A percentile compares a stretch with the other conserved stretches of the same genome.
phyloP scores from a whole-genome alignment of 257 asterid genomes.

The Solanum gracilifrons region DNA sequence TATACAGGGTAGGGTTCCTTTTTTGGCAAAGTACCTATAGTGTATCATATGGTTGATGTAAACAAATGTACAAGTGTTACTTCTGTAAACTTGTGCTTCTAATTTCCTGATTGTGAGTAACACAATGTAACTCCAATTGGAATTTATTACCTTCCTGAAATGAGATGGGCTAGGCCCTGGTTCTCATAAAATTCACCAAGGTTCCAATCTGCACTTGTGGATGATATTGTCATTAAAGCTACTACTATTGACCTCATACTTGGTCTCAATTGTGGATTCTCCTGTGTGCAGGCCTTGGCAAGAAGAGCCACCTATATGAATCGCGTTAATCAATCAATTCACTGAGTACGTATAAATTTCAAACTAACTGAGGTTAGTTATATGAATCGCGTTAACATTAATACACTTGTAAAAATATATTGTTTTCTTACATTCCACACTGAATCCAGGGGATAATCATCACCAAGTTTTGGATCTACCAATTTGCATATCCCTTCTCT shows the following conservation, averaged over 20 bases:
- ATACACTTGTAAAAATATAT: not conserved
- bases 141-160: slow-evolving; percentile 49
- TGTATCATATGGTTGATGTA: not conserved
- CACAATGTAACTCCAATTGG: not conserved
- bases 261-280: slow-evolving; percentile 75
- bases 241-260: slow-evolving; percentile 88
- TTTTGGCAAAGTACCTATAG: not conserved
- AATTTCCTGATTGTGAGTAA: not conserved
- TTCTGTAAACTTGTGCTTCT: not conserved
- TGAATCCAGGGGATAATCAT: slow-evolving; percentile 49
- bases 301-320: slow-evolving; percentile 59
- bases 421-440: slow-evolving; percentile 45
- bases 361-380: not conserved
- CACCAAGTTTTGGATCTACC: slow-evolving; percentile 68
- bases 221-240: slow-evolving; percentile 79
- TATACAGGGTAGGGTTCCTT: not conserved
- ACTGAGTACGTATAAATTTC: not conserved
- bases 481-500: slow-evolving; percentile 34
- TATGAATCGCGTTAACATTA: not conserved
- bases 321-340: not conserved
- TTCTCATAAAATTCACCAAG: slow-evolving; percentile 65
- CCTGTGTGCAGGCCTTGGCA: slow-evolving; percentile 72
- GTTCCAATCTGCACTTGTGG: slow-evolving; percentile 82
- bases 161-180: slow-evolving; percentile 53
- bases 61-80: not conserved